Evolutionary conservation across 306 rosid genomes (phyloP), one percentile per base, ranked within the genome.

Genomic region (Cucurbita ficifolia): DNA sequence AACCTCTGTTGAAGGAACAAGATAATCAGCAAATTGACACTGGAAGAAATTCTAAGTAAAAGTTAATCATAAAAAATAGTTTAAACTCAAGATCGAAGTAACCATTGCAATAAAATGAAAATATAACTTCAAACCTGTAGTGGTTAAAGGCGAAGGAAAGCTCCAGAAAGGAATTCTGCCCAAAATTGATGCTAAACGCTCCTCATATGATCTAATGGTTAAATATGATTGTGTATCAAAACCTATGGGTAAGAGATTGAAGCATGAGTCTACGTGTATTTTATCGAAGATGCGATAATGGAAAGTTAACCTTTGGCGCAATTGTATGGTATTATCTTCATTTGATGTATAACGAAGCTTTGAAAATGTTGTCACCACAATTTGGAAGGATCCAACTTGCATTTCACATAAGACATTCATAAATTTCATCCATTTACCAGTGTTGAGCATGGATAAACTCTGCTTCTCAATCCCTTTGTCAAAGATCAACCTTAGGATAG

Each of bases 391-490:
- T 75, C 98, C 92, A 46, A 69, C 80, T 38, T 53, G 65, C 73
- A 85, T 84, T 74, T 84, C 83, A 24, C 86, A 81, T 8, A 11
- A 51, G 60, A 94, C 7, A 51, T 89, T 80, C 64, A 81, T 35
- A 76, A 89, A 36, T 59, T 87, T 87, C 33, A 84, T 70, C 98
- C 97, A 94, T 73, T 80, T 72, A 16, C 81, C 90, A 57, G 53
- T 21, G 3, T 63, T 55, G 63, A 84, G 81, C 76, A 71, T 56
- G 64, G 17, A 46, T 29, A 86, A 73, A 61, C 70, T 17, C 56
- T 51, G 62, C 61, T 65, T 69, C 78, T 79, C 79, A 64, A 86
- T 18, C 24, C 70, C 75, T 65, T 7, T 60, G 69, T 84, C 83
- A 75, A 75, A 71, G 0, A 29, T 54, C 78, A 94, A 70, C 80